Percentiles rank a stretch among this genome's conserved stretches.
Evolutionary conservation across 805 yeast genomes (phyloP).

Genomic region (Ogataea dorogensis): DNA sequence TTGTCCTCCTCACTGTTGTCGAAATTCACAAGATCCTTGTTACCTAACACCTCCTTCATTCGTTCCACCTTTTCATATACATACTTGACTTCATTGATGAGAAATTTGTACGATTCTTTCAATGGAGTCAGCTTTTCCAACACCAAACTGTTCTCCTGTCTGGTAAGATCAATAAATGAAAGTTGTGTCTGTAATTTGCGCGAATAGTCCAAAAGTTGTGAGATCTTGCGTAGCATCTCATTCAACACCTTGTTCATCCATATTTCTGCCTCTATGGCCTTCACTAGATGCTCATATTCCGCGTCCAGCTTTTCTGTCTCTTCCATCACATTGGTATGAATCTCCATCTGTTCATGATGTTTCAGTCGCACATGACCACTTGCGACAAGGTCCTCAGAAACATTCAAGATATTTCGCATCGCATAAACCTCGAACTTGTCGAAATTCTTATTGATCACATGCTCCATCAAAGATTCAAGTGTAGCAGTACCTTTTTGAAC

Average conservation of each 20-base stretch:
- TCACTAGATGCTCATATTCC: constrained; percentile 32
- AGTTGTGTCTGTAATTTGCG: constrained; percentile 13
- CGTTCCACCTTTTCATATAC: constrained; percentile 21
- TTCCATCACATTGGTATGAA: constrained; percentile 17
- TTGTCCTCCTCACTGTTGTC: constrained; percentile 20
- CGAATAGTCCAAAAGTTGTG: constrained; percentile 36
- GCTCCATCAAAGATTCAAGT: constrained; percentile 72
- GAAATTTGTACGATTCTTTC: constrained; percentile 27
- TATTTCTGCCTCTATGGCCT: constrained; percentile 43
- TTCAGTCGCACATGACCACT: constrained; percentile 65
- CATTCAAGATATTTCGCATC: constrained; percentile 67
- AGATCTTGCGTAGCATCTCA: constrained; percentile 39
- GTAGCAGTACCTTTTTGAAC: constrained; percentile 77
- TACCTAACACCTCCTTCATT: constrained; percentile 13
- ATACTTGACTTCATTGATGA: constrained; percentile 25
- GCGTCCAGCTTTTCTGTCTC: constrained; percentile 20
- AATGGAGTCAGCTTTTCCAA: constrained; percentile 26
- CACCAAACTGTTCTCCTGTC: constrained; percentile 3
- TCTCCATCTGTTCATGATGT: constrained; percentile 61
- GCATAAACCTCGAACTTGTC: constrained; percentile 85
- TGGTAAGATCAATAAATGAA: constrained; percentile 11
- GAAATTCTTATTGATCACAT: constrained; percentile 74
- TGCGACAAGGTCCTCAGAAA: constrained; percentile 64
- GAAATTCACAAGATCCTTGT: constrained; percentile 8
- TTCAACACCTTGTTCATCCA: constrained; percentile 41